phyloP scores from a whole-genome alignment of 2,329 filamentous ascomycete genomes.

The Pseudogymnoascus sp. region DNA sequence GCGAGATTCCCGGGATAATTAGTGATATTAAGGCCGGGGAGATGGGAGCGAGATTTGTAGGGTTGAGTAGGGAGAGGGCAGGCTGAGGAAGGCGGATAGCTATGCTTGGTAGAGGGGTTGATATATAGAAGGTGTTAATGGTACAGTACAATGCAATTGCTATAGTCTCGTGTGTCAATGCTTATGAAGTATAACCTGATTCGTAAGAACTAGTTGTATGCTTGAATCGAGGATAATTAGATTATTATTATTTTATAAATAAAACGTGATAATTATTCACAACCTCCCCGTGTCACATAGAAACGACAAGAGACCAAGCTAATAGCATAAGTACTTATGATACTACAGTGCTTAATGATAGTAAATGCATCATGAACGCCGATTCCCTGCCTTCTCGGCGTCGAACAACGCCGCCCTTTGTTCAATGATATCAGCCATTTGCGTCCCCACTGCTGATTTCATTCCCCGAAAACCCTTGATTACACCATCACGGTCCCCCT shows the following conservation, averaged over 20 bases:
- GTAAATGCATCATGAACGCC: not conserved
- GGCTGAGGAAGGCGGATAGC: not conserved
- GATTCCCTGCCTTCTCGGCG: not conserved
- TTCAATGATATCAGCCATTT: not conserved
- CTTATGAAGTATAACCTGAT: too few relatives aligned
- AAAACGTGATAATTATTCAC: too few relatives aligned
- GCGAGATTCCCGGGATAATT: not conserved
- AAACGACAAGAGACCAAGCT: not conserved
- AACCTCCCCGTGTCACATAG: not conserved
- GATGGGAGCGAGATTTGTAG: not conserved
- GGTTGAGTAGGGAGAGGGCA: not conserved
- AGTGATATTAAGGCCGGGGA: not conserved
- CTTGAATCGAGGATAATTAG: too few relatives aligned
- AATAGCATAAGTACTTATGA: not conserved
- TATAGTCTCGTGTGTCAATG: too few relatives aligned
- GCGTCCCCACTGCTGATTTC: not conserved
- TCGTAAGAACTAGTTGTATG: too few relatives aligned
- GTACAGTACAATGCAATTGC: not conserved
- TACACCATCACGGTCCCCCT: constrained; percentile 48
- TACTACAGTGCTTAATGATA: not conserved
- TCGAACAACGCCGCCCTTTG: not conserved
- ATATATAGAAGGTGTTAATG: not conserved
- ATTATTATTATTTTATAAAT: too few relatives aligned
- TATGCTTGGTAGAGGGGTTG: not conserved
- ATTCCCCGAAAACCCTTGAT: constrained; percentile 41